Base-by-base conservation (phyloP, 2,329 filamentous ascomycete species). In the Capronia coronata region DNA sequence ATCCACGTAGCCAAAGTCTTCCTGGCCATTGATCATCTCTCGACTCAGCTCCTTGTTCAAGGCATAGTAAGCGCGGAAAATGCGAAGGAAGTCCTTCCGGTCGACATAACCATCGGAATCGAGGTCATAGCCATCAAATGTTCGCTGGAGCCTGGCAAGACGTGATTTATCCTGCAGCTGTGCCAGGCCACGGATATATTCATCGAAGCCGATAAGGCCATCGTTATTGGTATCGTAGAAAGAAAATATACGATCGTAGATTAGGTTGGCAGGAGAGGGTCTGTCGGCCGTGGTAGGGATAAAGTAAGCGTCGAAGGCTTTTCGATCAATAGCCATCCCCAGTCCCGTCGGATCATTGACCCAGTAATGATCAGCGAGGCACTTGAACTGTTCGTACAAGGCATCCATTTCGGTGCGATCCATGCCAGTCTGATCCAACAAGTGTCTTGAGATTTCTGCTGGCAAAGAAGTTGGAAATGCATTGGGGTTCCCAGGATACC, bases 331-430 rank as follows among this genome's bases (percentile, higher is more conserved):
- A 27, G 89, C 93, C 59, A 91, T 76, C 48, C 78, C 75, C 35
- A 96, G 75, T 18, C 83, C 78, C 59, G 86, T 82, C 0, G 88
- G 86, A 63, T 97, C 91, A 14, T 84, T 79, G 27, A 80, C 72
- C 84, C 86, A 95, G 64, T 91, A 83, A 4, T 83, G 84, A 58
- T 86, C 91, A 35, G 91, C 91, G 68, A 96, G 83, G 65, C 90
- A 96, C 3, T 87, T 90, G 78, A 94, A 98, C 64, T 97, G 91
- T 63, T 97, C 91, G 84, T 90, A 97, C 35, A 94, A 80, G 5
- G 90, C 91, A 68, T 97, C 91, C 4, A 98, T 73, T 66, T 94
- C 88, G 1, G 88, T 84, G 22, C 85, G 79, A 63, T 96, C 89
- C 67, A 94, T 87, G 14, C 82, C 82, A 0, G 86, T 89, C 54